A percentile compares a stretch with the other conserved stretches of the same genome.
phyloP scores from a whole-genome alignment of 768 basidiomycete genomes.

The Agrocybe praecox region DNA sequence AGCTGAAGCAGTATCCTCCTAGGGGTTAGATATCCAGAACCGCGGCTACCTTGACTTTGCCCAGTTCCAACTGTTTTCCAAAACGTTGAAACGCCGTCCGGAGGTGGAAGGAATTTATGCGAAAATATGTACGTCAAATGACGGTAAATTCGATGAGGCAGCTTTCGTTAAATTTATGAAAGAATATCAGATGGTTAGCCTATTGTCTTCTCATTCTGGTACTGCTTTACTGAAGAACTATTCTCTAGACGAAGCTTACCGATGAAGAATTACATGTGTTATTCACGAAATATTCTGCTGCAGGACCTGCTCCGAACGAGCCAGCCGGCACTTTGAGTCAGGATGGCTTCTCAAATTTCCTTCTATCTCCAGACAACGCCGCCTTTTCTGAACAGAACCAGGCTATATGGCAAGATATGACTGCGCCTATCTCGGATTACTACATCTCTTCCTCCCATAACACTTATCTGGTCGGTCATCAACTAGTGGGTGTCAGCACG shows the following conservation, averaged over 20 bases:
- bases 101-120: conserved; percentile 74
- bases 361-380: conserved; percentile 79
- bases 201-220: conserved; percentile 1
- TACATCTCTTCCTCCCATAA: conserved; percentile 93
- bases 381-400: conserved; percentile 41
- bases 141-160: conserved; percentile 40
- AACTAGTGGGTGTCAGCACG: conserved; percentile 86
- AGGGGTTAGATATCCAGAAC: conserved; percentile 66
- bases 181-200: conserved; percentile 40
- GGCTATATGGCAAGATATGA: conserved; percentile 82
- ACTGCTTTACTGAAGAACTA: background rate
- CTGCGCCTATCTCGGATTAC: conserved; percentile 83
- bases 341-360: conserved; percentile 76
- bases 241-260: conserved; percentile 35
- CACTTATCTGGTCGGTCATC: conserved; percentile 86
- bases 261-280: conserved; percentile 32
- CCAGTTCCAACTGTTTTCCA: conserved; percentile 84
- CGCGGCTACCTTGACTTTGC: conserved; percentile 71
- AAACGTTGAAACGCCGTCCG: conserved; percentile 78
- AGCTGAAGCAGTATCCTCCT: conserved; percentile 4
- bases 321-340: conserved; percentile 41
- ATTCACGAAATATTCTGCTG: conserved; percentile 37
- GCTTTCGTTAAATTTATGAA: conserved; percentile 49
- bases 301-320: conserved; percentile 14
- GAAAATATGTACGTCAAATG: conserved; percentile 30